Base-by-base conservation (phyloP, 2,329 filamentous ascomycete species). In the Didymella sp. region DNA sequence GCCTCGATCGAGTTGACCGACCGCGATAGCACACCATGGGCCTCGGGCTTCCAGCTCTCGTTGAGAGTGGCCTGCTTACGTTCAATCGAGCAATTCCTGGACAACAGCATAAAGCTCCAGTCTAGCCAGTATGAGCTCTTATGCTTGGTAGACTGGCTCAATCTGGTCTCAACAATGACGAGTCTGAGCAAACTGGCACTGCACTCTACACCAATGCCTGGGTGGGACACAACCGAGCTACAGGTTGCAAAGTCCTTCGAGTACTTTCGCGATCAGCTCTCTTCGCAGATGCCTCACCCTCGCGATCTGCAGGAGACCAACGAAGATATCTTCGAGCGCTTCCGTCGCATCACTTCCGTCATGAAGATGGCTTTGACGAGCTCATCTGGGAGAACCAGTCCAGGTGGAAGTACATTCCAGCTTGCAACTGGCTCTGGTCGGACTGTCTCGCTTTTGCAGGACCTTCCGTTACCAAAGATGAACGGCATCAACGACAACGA, bases 11-110 rank as follows among this genome's bases (percentile, higher is more conserved):
- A 74, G 6, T 44, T 75, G 17, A 27, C 50, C 22, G 71, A 74
- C 51, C 63, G 67, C 44, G 72, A 74, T 17, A 69, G 51, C 46
- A 64, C 62, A 6, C 61, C 71, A 13, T 74, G 71, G 71, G 70
- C 70, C 13, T 66, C 71, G 7, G 73, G 73, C 1, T 75, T 73
- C 25, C 70, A 73, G n/a, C 66, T 75, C 21, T 73, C 72, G 2
- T 54, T 73, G n/a, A 71, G 71, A 21, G 66, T 75, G 4, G 66
- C 67, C 17, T 65, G 63, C 27, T 65, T 75, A 6, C 71, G 69
- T 4, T 68, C 69, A 2, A 66, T 73, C 15, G 73, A 75, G 42
- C 68, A 73, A 31, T 74, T 73, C 31, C 61, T 75, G 21, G 70
- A 75, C 19, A 69, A 69, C 55, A 70, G 67, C 51, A 62, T 63